Evolutionary conservation across 1,284 basidiomycete species (phyloP), one percentile per base, ranked within the genome.

Genomic region (Phellopilus nigrolimitatus): DNA sequence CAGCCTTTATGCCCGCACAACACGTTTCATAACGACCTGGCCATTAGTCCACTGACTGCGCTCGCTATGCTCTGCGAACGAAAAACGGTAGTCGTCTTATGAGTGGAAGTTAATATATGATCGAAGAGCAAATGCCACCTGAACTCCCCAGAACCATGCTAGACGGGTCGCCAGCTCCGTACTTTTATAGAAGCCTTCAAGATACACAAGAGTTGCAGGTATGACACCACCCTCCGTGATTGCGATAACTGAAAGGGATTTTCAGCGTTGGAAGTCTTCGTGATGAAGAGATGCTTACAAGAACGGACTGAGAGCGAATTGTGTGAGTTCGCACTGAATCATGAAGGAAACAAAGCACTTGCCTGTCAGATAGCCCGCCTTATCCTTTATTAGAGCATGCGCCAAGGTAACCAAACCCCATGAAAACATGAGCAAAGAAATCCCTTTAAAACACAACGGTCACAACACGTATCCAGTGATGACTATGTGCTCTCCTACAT

Each of bases 161-260:
- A 71, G 59, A 6, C 69, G 63, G 5, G 69, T 70, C 1, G 69
- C 64, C 6, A 70, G 60, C 53, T 71, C 69, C 1, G 66, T 67
- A 33, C 67, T 63, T 36, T 68, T 69, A 53, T 70, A 71, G 53
- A 70, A 71, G 1, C 62, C 61, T 17, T 68, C 69, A 1, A 71
- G 62, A 55, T 71, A 71, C 12, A 71, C 66, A 7, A 71, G 56
- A 4, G 68, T 69, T 5, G 69, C 65, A 2, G 69, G 69, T 5
- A 69, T 70, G 8, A 71, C 68, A 7, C 68, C 66, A 51, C 68
- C 69, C 61, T 71, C 69, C 1, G 69, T 71, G 33, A 71, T 61
- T 3, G 67, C 69, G 39, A 71, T 71, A 53, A 66, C 69, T 53
- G 22, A 19, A 9, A 12, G 1, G 21, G 27, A n/a, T 27, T 10